Conservation (phyloP, 345 rosid genomes). For the Aquilaria sinensis region DNA sequence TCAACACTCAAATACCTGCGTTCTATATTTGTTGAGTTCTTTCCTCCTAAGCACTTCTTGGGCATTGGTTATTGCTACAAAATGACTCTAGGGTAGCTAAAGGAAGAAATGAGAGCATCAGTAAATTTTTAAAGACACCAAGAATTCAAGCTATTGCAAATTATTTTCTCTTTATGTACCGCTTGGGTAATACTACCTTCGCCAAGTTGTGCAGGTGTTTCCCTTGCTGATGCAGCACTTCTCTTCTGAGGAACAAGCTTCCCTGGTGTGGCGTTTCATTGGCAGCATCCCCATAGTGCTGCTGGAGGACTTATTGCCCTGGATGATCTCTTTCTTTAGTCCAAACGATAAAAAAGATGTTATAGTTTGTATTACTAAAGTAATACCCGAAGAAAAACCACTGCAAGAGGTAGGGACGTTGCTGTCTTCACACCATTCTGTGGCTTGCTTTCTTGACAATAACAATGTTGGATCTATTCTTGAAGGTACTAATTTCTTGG, state of each 20-base stretch:
- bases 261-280: constrained; percentile 57
- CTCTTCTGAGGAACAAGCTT: constrained; percentile 51
- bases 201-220: constrained; percentile 45
- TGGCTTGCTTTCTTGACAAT: constrained; percentile 9
- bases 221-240: constrained; percentile 53
- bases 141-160: too few species aligned
- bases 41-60: too few species aligned
- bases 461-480: constrained; percentile 17
- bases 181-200: background rate
- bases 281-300: constrained; percentile 60
- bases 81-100: too few species aligned
- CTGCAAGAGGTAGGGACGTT: constrained; percentile 49
- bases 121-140: too few species aligned
- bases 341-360: constrained; percentile 34
- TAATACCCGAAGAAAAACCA: constrained; percentile 38
- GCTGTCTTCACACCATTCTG: constrained; percentile 16
- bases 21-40: too few species aligned
- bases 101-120: too few species aligned
- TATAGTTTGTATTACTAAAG: constrained; percentile 29
- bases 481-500: constrained; percentile 61
- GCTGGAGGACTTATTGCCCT: constrained; percentile 56
- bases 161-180: too few species aligned
- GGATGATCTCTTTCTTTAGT: constrained; percentile 52
- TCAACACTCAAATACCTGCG: too few species aligned
- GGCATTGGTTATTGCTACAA: too few species aligned